Evolutionary conservation across 192 early-diverging fungal genomes (phyloP).

Genomic region (Helicostylum pulchrum): DNA sequence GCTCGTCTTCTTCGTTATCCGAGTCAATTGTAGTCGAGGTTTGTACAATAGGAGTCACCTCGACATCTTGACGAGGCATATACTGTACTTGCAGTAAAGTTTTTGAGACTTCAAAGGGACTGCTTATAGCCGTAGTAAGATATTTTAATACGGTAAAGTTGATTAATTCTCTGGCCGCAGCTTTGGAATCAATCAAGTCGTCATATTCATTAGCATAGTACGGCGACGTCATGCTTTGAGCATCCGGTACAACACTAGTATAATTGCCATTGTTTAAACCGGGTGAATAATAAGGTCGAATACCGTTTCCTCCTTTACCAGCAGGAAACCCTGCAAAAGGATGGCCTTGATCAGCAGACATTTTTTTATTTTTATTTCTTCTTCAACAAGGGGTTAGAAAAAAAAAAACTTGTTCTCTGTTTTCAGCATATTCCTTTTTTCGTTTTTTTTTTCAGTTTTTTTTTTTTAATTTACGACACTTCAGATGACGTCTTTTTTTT

Average conservation of each 20-base stretch:
- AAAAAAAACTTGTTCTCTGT: too few relatives aligned
- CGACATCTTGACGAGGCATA: conserved; percentile 55
- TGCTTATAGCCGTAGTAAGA: conserved; percentile 53
- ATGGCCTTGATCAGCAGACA: conserved; percentile 24
- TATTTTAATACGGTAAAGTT: conserved; percentile 63
- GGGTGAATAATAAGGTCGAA: conserved; percentile 34
- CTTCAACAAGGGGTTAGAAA: too few relatives aligned
- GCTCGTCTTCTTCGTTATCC: conserved; percentile 32
- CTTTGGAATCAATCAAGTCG: conserved; percentile 43
- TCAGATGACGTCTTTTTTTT: too few relatives aligned
- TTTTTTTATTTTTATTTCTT: neutral
- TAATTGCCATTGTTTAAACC: conserved; percentile 27
- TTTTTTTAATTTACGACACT: neutral
- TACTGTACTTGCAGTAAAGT: conserved; percentile 78
- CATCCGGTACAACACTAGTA: conserved; percentile 14
- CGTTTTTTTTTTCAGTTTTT: too few relatives aligned
- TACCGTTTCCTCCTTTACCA: conserved; percentile 25
- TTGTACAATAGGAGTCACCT: neutral
- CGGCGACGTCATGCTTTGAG: neutral
- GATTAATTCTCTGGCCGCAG: conserved; percentile 53
- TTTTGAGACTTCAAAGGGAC: conserved; percentile 64
- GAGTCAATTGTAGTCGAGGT: neutral
- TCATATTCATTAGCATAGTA: conserved; percentile 25
- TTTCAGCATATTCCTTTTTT: too few relatives aligned
- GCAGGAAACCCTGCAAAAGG: conserved; percentile 30